Percentiles rank a stretch among this genome's conserved stretches.
phyloP scores from a whole-genome alignment of 768 basidiomycete species.

The Chalciporus pseudorubinellus region DNA sequence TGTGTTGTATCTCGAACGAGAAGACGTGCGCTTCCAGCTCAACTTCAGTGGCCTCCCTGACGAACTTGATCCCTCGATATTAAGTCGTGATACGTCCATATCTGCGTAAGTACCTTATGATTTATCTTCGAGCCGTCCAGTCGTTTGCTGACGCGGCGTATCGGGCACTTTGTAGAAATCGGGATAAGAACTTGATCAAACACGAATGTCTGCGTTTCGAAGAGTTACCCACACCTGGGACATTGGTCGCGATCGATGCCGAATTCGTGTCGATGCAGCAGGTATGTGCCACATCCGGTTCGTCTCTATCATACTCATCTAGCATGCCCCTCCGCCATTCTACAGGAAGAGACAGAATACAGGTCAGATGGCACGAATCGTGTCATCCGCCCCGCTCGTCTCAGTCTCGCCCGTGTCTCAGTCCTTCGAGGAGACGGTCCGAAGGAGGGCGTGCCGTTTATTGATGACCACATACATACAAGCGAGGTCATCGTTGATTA shows the following conservation, averaged over 20 bases:
- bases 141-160: neutral
- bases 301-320: neutral
- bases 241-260: slow-evolving; percentile 91
- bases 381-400: slow-evolving; percentile 84
- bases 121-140: neutral
- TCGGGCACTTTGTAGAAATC: slow-evolving; percentile 50
- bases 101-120: slow-evolving; percentile 54
- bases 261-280: slow-evolving; percentile 98
- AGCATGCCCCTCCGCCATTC: neutral
- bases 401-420: slow-evolving; percentile 92
- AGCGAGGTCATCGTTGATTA: slow-evolving; percentile 96
- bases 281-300: slow-evolving; percentile 36
- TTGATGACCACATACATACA: slow-evolving; percentile 97
- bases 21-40: slow-evolving; percentile 54
- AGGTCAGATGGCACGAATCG: slow-evolving; percentile 94
- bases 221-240: slow-evolving; percentile 85
- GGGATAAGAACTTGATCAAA: slow-evolving; percentile 68
- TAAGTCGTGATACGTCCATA: slow-evolving; percentile 86
- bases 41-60: slow-evolving; percentile 66
- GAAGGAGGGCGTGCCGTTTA: slow-evolving; percentile 84
- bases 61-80: slow-evolving; percentile 67
- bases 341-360: slow-evolving; percentile 90
- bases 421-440: slow-evolving; percentile 84
- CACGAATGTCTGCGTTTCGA: slow-evolving; percentile 69
- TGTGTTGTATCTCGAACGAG: slow-evolving; percentile 85